Conservation (phyloP, 371 early-diverging fungal species). For the Saksenaea oblongispora region DNA sequence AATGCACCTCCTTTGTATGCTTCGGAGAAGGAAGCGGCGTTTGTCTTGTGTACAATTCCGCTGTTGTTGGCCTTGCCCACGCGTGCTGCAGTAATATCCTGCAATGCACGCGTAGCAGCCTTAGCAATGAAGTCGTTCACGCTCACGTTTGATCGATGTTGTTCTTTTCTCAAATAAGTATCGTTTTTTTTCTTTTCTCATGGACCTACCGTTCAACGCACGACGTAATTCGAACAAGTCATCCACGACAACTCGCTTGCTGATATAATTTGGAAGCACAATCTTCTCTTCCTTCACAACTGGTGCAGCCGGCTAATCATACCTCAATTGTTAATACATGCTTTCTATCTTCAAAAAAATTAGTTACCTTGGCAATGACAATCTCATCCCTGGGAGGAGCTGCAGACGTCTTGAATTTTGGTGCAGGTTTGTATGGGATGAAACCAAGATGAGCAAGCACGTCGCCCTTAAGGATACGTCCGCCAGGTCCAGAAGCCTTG, state of each 20-base stretch:
- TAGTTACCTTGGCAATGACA: slow-evolving; percentile 43
- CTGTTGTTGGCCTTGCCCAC: slow-evolving; percentile 33
- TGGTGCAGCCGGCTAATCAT: slow-evolving; percentile 19
- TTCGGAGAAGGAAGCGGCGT: slow-evolving; percentile 16
- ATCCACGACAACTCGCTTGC: slow-evolving; percentile 68
- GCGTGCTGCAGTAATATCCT: slow-evolving; percentile 67
- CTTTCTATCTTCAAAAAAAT: not conserved
- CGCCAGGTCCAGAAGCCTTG: slow-evolving; percentile 85
- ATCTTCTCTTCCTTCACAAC: slow-evolving; percentile 23
- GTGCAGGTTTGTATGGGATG: slow-evolving; percentile 58
- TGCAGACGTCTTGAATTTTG: slow-evolving; percentile 34
- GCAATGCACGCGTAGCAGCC: slow-evolving; percentile 77
- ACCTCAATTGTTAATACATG: not conserved
- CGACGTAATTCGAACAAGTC: slow-evolving; percentile 67
- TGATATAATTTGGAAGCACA: slow-evolving; percentile 58
- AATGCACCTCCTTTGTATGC: slow-evolving; percentile 39
- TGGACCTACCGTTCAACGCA: slow-evolving; percentile 64
- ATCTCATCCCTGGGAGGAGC: slow-evolving; percentile 53
- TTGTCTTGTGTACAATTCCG: slow-evolving; percentile 23
- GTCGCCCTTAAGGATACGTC: slow-evolving; percentile 91
- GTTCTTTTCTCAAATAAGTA: slow-evolving; percentile 32
- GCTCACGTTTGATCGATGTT: slow-evolving; percentile 66
- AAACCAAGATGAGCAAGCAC: slow-evolving; percentile 74
- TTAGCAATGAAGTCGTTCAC: slow-evolving; percentile 89
- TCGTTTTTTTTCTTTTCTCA: slow-evolving; percentile 7